Evolutionary conservation across 2,329 filamentous ascomycete species (phyloP).

Genomic region (Amylocarpus encephaloides): DNA sequence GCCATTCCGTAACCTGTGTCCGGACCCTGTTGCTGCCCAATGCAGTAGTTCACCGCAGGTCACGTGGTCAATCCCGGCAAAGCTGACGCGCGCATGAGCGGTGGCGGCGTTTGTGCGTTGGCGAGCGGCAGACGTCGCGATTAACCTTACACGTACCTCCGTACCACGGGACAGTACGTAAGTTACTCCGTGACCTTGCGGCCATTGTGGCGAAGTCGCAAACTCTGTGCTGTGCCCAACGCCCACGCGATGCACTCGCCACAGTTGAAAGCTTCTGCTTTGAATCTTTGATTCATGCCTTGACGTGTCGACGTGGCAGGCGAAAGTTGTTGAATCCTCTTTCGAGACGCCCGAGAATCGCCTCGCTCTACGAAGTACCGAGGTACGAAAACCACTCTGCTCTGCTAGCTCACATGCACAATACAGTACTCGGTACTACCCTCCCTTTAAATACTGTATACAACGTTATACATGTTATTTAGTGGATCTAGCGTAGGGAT

Average conservation of each 20-base stretch:
- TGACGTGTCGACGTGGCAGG: constrained; percentile 23
- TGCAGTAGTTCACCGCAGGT: constrained; percentile 11
- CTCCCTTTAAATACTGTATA: no score
- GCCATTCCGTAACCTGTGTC: no score
- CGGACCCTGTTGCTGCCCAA: no score
- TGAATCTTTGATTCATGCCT: no score
- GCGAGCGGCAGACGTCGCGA: constrained; percentile 16
- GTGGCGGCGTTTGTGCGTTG: constrained; percentile 18
- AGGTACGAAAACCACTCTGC: not conserved
- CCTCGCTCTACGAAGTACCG: not conserved
- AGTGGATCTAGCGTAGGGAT: no score
- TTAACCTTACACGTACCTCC: no score
- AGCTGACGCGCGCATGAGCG: constrained; percentile 25
- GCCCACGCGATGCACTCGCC: constrained; percentile 11
- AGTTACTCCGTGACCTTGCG: no score
- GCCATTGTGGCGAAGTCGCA: constrained; percentile 23
- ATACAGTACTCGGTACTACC: no score
- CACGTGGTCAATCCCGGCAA: constrained; percentile 17
- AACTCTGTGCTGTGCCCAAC: constrained; percentile 2
- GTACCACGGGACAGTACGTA: no score
- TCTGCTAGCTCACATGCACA: constrained; percentile 5
- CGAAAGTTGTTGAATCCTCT: constrained; percentile 1
- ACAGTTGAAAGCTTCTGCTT: constrained; percentile 9
- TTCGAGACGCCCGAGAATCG: constrained; percentile 5
- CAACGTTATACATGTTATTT: no score